Evolutionary conservation across 2,329 filamentous ascomycete species (phyloP).

Genomic region (Arthroderma sp.): DNA sequence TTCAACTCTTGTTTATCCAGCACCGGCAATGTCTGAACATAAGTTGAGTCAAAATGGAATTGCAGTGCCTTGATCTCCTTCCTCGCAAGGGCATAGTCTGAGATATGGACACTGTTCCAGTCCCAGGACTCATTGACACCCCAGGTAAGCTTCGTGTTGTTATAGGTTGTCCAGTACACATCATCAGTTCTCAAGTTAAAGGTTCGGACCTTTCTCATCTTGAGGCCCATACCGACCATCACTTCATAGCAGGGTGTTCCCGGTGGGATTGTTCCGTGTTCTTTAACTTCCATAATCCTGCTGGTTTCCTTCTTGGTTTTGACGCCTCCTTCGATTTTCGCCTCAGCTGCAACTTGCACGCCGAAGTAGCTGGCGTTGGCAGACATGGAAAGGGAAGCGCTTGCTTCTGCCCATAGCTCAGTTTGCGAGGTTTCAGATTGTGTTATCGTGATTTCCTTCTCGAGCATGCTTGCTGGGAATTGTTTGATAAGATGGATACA

Average conservation of each 20-base stretch:
- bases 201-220: slow-evolving; percentile 1
- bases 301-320: slow-evolving; percentile 1
- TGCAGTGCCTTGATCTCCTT: neutral
- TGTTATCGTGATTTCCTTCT: slow-evolving; percentile 2
- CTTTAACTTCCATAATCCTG: slow-evolving; percentile 2
- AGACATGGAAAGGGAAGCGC: neutral
- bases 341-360: neutral
- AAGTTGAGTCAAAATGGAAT: neutral
- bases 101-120: neutral
- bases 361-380: neutral
- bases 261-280: neutral
- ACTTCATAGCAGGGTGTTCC: slow-evolving; percentile 1
- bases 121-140: neutral
- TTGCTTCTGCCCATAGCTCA: slow-evolving; percentile 1
- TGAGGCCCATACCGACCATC: neutral
- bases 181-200: neutral
- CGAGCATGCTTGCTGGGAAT: slow-evolving; percentile 2
- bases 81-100: neutral
- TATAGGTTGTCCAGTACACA: neutral
- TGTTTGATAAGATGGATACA: neutral
- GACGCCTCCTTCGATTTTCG: slow-evolving; percentile 1
- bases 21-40: neutral
- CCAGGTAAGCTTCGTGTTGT: neutral
- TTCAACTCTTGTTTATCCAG: too few relatives aligned
- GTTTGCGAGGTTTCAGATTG: neutral